phyloP scores from a whole-genome alignment of 2,329 filamentous ascomycete genomes.

The Trichoderma sp. region DNA sequence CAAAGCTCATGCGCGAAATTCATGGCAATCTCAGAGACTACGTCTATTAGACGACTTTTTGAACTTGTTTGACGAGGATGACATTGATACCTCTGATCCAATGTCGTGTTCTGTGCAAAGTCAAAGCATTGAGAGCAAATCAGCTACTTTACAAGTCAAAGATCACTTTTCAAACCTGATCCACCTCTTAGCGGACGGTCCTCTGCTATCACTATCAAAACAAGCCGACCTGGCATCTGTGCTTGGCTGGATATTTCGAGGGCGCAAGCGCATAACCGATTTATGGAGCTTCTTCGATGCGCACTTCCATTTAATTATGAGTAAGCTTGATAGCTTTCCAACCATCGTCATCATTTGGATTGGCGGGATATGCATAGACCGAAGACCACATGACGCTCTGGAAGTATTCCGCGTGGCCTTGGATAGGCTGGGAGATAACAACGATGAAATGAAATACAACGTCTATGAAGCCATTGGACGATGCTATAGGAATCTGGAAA shows the following conservation, averaged over 20 bases:
- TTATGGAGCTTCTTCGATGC: background rate
- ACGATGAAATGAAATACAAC: background rate
- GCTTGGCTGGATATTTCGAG: background rate
- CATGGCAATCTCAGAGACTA: too few species aligned
- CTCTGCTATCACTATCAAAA: background rate
- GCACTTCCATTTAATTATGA: background rate
- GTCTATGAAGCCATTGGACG: background rate
- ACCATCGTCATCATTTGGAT: background rate
- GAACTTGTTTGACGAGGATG: too few species aligned
- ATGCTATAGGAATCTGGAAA: background rate
- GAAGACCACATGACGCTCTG: background rate
- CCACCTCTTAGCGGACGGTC: background rate
- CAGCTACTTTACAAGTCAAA: background rate
- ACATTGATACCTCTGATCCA: too few species aligned
- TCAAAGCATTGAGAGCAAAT: background rate
- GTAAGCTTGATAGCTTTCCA: background rate
- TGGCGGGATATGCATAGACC: background rate
- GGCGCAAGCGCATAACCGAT: background rate
- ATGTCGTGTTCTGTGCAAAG: too few species aligned
- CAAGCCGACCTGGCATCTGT: background rate
- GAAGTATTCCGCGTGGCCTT: background rate
- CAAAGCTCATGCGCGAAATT: too few species aligned
- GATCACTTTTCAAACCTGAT: background rate
- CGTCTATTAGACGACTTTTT: too few species aligned
- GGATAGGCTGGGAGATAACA: background rate